phyloP scores from a whole-genome alignment of 1,139 yeast genomes.

The Meyerozyma elateridarum region DNA sequence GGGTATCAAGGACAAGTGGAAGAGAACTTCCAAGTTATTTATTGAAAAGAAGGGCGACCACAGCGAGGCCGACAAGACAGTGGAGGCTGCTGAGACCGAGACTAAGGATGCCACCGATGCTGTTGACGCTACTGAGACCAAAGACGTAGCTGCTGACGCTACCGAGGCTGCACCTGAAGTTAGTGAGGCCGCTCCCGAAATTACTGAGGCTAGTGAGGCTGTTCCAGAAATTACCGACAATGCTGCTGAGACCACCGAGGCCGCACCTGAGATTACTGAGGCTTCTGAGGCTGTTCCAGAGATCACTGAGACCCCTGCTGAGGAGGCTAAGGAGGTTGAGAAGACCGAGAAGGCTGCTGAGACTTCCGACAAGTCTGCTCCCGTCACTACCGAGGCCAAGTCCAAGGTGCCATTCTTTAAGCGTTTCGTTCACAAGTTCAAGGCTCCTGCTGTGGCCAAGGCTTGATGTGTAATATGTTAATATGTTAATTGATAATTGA shows the following conservation, averaged over 20 bases:
- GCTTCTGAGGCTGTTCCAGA: constrained; percentile 10
- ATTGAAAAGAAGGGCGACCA: constrained; percentile 12
- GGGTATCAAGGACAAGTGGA: constrained; percentile 44
- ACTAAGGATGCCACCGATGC: constrained; percentile 9
- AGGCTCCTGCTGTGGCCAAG: constrained; percentile 29
- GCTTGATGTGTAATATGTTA: background rate
- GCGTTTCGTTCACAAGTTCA: constrained; percentile 45
- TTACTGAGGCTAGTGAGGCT: background rate
- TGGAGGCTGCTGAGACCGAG: constrained; percentile 8
- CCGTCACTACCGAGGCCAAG: constrained; percentile 24
- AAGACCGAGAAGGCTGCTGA: constrained; percentile 29
- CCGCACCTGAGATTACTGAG: background rate
- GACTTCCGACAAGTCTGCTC: no score
- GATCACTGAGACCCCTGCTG: constrained; percentile 12
- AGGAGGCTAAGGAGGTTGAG: constrained; percentile 15
- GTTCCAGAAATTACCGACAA: background rate
- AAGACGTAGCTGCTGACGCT: background rate
- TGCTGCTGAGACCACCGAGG: constrained; percentile 6
- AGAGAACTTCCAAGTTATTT: constrained; percentile 43
- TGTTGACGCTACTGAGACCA: constrained; percentile 7
- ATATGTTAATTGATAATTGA: background rate
- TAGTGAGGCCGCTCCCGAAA: constrained; percentile 7
- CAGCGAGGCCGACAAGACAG: constrained; percentile 6
- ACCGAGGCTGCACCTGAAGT: constrained; percentile 8
- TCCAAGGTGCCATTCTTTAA: constrained; percentile 41